Base-by-base conservation (phyloP, 2,329 filamentous ascomycete genomes). In the Aspergillus caelatus region DNA sequence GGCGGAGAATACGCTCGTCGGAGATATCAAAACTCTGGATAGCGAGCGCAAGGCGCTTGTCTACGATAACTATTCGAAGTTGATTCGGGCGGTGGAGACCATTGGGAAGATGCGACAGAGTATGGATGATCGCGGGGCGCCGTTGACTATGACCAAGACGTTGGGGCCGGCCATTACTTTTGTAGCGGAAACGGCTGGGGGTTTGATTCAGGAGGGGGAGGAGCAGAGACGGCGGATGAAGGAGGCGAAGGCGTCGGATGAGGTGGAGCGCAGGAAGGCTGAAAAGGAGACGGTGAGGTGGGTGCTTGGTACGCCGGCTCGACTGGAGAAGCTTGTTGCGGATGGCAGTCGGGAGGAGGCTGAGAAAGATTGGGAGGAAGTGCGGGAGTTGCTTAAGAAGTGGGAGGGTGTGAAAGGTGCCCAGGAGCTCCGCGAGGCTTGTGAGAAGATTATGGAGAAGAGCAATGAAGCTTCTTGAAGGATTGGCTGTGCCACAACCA, bases 61-160 rank as follows among this genome's bases (percentile, higher is more conserved):
- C 5, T 99, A 99, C 77, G 94, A 99, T 77, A 99, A 99, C 76
- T 99, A 98, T 78, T 95, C 91, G 70, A 98, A 98, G 80, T 81
- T 99, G 69, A 97, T 99, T 69, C 88, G 90, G n/a, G 95, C 95
- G 1, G 97, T 96, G 12, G 94, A 97, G 78, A 98, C 94, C 3
- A 99, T 99, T 72, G 87, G 91, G 57, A 93, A 92, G 80, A 83
- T 83, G 81, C 75, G 81, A 36, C 73, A 71, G 62, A 82, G 80
- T 62, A 82, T 83, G 77, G 81, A 82, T 67, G 79, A 81, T 56
- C 73, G 78, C 4, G 74, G 78, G 2, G 75, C 77, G 12, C 79
- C 81, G n/a, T 72, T 82, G 70, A 78, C 77, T 0, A 79, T 82
- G 74, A 80, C 80, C 14, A 81, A 80, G 64, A 81, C 78, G 5